Percentiles rank a stretch among this genome's conserved stretches.
Conservation (phyloP, 495 filamentous ascomycete species). For the Apodospora peruviana region DNA sequence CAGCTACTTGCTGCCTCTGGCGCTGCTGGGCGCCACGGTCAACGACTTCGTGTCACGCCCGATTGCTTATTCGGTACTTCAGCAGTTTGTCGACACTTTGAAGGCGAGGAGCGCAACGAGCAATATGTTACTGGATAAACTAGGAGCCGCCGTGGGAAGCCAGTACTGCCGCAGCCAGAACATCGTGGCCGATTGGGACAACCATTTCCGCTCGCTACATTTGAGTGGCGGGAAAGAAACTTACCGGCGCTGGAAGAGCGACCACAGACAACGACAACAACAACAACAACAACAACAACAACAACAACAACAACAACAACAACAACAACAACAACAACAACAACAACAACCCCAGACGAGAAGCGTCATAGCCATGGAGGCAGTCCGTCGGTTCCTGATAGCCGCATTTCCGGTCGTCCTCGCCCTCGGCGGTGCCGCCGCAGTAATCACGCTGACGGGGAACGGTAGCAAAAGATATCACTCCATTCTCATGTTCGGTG, state of each 20-base stretch:
- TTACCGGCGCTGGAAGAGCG: background rate
- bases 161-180: background rate
- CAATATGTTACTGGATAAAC: background rate
- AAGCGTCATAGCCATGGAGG: no score
- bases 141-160: background rate
- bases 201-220: background rate
- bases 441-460: no score
- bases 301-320: no score
- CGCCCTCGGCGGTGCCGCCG: no score
- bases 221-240: background rate
- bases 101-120: background rate
- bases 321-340: no score
- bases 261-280: no score
- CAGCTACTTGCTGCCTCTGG: background rate
- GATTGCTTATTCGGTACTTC: background rate
- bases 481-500: no score
- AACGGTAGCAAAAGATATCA: no score
- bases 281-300: no score
- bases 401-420: no score
- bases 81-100: background rate
- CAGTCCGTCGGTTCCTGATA: no score
- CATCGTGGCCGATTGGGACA: background rate
- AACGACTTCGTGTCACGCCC: background rate
- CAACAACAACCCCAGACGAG: no score
- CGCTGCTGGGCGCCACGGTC: background rate